These are phyloP conservation scores for Talaromyces marneffei DNA, from an alignment of 2,329 filamentous ascomycete species.

Conservation along the genomic window DNA sequence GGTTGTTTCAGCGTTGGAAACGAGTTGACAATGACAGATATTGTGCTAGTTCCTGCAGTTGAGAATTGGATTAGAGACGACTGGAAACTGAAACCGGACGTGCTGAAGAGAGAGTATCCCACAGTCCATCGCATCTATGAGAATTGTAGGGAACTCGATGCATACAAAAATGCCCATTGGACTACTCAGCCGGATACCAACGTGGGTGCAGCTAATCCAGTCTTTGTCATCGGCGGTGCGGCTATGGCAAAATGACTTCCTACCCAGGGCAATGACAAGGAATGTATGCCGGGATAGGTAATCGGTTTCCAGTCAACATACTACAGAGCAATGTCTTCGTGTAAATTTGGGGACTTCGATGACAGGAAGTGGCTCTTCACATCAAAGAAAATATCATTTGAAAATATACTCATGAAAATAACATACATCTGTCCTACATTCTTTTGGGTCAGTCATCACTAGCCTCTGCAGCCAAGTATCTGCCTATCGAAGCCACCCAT, in stretches of 20 bases:
- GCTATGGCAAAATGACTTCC: not conserved
- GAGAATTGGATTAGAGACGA: not conserved
- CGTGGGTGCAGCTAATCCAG: not conserved
- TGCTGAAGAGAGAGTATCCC: slow-evolving; percentile 46
- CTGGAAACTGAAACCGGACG: slow-evolving; percentile 40
- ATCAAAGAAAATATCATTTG: not conserved
- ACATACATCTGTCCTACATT: not conserved
- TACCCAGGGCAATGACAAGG: too few species aligned
- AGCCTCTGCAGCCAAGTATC: slow-evolving; percentile 26
- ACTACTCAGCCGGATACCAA: slow-evolving; percentile 48
- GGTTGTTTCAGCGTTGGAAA: slow-evolving; percentile 54
- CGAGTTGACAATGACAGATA: slow-evolving; percentile 52
- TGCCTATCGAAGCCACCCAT: slow-evolving; percentile 5
- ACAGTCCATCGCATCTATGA: slow-evolving; percentile 43
- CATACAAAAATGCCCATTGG: slow-evolving; percentile 50
- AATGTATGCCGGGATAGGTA: too few species aligned
- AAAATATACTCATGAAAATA: not conserved
- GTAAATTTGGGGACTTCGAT: too few species aligned
- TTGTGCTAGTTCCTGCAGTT: slow-evolving; percentile 52
- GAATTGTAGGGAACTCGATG: slow-evolving; percentile 44
- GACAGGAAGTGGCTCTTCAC: too few species aligned
- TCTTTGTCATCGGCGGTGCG: not conserved
- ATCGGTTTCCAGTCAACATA: too few species aligned
- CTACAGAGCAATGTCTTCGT: too few species aligned
- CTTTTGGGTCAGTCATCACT: not conserved